Base-by-base conservation (phyloP, 495 filamentous ascomycete genomes). In the Hypomontagnella monticulosa region DNA sequence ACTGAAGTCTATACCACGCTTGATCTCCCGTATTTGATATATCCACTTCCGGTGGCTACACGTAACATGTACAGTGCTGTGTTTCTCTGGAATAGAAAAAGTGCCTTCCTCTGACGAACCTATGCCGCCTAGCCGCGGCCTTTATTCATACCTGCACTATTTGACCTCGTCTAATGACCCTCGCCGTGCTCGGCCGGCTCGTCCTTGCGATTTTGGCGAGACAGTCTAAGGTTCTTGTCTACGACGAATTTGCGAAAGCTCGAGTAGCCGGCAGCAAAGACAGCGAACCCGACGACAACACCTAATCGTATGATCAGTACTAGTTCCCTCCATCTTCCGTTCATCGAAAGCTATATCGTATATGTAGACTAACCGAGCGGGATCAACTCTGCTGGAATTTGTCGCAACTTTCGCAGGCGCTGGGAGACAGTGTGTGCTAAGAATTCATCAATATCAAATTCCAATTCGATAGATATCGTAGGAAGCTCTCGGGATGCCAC, bases 391-490 rank as follows among this genome's bases (percentile, higher is more conserved):
- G 93, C 88, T 61, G 95, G 95, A 73, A 97, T 88, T 81, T 86
- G 87, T 86, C 90, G 92, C 61, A 97, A 80, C 64, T 83, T 85
- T 71, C 95, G 89, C 62, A 99, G 83, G 70, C 96, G 90, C 82
- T 99, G 95, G 44, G 95, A 97, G 80, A 99, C 89, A 59, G 95
- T 98, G 83, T 98, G 95, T 75, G 92, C 95, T 99, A 70, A 66
- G 6, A 27, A 42, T 48, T 37, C 49, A 65, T 79, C 64, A 78
- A 74, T 52, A 53, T 57, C 23, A 12, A 15, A 38, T 57, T 49
- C 23, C 10, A 11, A 7, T 20, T 54, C 33, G 36, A 40, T 30
- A 14, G 7, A 6, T 27, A 27, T 8, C 11, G 23, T 12, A 18
- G 27, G 6, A 70, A 36, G n/a, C 18, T 51, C 30, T 63, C 61